Percentiles rank a stretch among this genome's conserved stretches.
phyloP scores from a whole-genome alignment of 176 grass and related monocot genomes.

The Saccharum officinarum region DNA sequence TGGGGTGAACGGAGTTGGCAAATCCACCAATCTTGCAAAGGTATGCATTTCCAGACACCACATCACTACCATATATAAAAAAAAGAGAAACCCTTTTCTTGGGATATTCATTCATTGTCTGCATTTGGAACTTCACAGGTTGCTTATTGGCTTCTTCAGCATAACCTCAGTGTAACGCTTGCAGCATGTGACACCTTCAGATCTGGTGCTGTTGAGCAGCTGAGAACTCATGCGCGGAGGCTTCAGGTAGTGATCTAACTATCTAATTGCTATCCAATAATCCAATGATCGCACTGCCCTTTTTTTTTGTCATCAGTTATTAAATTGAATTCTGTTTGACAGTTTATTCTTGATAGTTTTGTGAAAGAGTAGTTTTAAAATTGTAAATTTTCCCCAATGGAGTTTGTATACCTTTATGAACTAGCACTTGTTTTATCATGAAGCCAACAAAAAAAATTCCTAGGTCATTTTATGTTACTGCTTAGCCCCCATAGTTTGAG shows the following conservation, averaged over 20 bases:
- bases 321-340: background rate
- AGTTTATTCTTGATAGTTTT: background rate
- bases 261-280: background rate
- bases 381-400: background rate
- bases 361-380: background rate
- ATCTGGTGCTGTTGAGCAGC: conserved; percentile 96
- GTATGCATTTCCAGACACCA: conserved; percentile 39
- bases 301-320: background rate
- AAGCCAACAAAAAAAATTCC: background rate
- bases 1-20: conserved; percentile 96
- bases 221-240: conserved; percentile 77
- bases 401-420: background rate
- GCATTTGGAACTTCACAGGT: conserved; percentile 49
- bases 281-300: background rate
- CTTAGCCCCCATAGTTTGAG: background rate
- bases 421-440: background rate
- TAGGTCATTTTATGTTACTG: background rate
- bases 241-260: conserved; percentile 58
- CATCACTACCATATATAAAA: background rate
- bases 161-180: conserved; percentile 85
- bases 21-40: conserved; percentile 97
- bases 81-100: background rate
- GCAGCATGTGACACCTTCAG: conserved; percentile 94
- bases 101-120: background rate
- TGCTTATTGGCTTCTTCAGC: conserved; percentile 95